phyloP scores from a whole-genome alignment of 2,329 filamentous ascomycete species.

The Ramularia endophylla region DNA sequence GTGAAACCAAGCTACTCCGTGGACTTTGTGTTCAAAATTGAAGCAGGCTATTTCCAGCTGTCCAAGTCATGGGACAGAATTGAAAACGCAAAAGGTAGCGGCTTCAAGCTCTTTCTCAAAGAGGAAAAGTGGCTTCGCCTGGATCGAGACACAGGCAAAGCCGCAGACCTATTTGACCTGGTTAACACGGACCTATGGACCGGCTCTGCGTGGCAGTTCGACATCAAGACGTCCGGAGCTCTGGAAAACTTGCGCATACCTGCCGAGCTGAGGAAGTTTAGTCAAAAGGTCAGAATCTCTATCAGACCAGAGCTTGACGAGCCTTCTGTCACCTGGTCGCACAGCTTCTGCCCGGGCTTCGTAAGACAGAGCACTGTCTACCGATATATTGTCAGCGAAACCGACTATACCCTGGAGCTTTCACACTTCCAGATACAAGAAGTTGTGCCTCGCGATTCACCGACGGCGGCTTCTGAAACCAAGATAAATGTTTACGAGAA shows the following conservation, averaged over 20 bases:
- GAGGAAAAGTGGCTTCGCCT: constrained; percentile 23
- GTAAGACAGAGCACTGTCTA: constrained; percentile 25
- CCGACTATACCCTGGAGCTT: constrained; percentile 28
- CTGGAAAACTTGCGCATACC: constrained; percentile 17
- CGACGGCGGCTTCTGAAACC: constrained; percentile 1
- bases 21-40: constrained; percentile 24
- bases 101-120: constrained; percentile 3
- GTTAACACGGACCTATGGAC: constrained; percentile 23
- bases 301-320: constrained; percentile 9
- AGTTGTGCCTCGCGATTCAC: constrained; percentile 1
- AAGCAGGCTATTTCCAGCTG: constrained; percentile 21
- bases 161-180: constrained; percentile 23
- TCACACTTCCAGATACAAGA: constrained; percentile 23
- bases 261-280: constrained; percentile 12
- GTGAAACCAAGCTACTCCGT: constrained; percentile 26
- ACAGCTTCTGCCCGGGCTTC: constrained; percentile 6
- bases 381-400: constrained; percentile 21
- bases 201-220: constrained; percentile 30
- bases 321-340: constrained; percentile 13
- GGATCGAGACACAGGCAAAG: constrained; percentile 17
- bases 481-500: constrained; percentile 14
- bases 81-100: constrained; percentile 1
- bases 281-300: constrained; percentile 14
- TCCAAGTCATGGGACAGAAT: constrained; percentile 23
- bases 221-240: constrained; percentile 18